Base-by-base conservation (phyloP, 441 rosid species). In the Codiaeum variegatum region DNA sequence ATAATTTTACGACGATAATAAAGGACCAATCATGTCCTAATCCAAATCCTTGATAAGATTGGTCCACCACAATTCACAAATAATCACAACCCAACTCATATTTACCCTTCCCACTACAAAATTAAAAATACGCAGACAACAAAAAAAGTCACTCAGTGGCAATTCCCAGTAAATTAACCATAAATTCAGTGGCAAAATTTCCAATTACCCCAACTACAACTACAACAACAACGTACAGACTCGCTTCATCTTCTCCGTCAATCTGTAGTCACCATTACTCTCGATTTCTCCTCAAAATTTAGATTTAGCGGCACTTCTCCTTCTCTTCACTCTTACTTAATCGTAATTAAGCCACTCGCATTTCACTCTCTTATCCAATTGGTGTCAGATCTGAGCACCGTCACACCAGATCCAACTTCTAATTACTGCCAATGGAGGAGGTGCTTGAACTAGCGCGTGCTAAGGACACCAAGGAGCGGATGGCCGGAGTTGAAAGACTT, bases 401-500 rank as follows among this genome's bases (percentile, higher is more conserved):
- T 31, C 67, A 60, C 67, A 31, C 73, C 77, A 76, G 80, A 73
- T 80, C 83, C 73, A 36, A 54, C 32, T 28, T 38, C 4, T 42
- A 23, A 19, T 52, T 1, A 52, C 21, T 55, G 32, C 24, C 59
- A 55, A 81, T 96, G 99, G 99, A 96, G 88, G 99, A 89, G 85
- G 99, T 96, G 55, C 73, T 96, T 74, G 98, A 96, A 79, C 86
- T 89, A 83, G 99, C 94, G 73, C 92, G 99, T 34, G 96, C 97
- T 49, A 96, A 96, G 82, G 99, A 91, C 81, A 90, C 98, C 0
- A 96, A 96, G 71, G 99, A 93, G 89, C 85, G 99, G 78, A 91
- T 96, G 99, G 99, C 99, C 3, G 99, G 93, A 21, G 98, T 96
- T 51, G 99, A 96, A 84, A 81, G 97, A 5, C 88, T 96, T 3